Percentiles rank a stretch among this genome's conserved stretches.
These are phyloP conservation scores for Nicotiana otophora DNA, from an alignment of 257 asterid genomes.

Conservation along the genomic window DNA sequence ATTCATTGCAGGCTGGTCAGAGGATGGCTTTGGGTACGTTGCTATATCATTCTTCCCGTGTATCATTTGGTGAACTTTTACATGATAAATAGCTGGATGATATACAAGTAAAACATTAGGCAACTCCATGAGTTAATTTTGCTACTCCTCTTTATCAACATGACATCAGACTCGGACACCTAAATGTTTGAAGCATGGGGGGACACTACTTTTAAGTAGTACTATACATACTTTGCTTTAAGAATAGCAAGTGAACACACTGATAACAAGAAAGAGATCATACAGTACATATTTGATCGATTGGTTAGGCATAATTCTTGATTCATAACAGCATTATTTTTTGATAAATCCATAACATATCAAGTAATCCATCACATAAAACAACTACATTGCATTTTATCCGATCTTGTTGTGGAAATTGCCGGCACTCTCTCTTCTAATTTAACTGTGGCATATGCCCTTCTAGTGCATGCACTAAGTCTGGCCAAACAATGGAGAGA, in stretches of 20 bases:
- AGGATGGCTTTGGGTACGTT: constrained; percentile 89
- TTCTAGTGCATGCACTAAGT: neutral
- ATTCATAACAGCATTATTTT: neutral
- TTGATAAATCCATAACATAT: neutral
- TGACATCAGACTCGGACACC: neutral
- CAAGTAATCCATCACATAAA: neutral
- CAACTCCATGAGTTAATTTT: neutral
- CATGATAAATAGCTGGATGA: neutral
- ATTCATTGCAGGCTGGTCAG: constrained; percentile 96
- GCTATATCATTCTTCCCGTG: neutral
- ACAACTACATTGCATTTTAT: neutral
- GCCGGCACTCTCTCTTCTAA: neutral
- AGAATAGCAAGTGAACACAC: neutral
- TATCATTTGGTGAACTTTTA: neutral
- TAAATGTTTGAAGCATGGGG: constrained; percentile 7
- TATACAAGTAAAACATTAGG: neutral
- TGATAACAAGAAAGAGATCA: neutral
- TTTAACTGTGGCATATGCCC: neutral
- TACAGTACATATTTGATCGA: neutral
- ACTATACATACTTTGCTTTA: neutral
- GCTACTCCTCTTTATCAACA: neutral
- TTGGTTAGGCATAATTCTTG: neutral
- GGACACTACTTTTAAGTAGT: neutral
- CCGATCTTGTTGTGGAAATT: neutral
- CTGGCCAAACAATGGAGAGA: neutral